Base-by-base conservation (phyloP, 257 asterid species). In the Scutellaria galericulata region DNA sequence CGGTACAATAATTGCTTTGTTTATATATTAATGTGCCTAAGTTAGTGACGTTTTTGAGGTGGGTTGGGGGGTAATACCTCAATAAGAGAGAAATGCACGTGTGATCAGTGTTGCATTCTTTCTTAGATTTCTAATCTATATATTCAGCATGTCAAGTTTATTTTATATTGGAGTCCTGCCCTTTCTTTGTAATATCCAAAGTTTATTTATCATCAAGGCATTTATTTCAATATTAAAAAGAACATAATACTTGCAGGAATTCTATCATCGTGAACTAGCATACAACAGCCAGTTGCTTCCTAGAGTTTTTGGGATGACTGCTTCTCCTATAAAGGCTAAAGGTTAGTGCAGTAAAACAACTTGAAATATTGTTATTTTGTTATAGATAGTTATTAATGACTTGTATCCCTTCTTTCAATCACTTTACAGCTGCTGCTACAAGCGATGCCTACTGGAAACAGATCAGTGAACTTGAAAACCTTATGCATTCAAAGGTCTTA, bases 291-390 rank as follows among this genome's bases (percentile, higher is more conserved):
- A 11, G 41, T 68, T 59, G 61, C 92, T 87, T 80, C 98, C 98
- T 74, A 83, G 92, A 86, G 68, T 93, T 56, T 88, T 93, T 65
- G 97, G 98, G 75, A 93, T 90, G 97, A 93, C 97, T 55, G 98
- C 98, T 66, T 91, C 96, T 54, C 98, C 96, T 42, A 89, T 93
- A 75, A 93, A 93, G 82, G 83, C 96, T 22, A 93, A 93, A 88
- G 93, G 98, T 88, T 59, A 9, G 55, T 27, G 44, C 51, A 62
- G 45, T 66, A 7, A 12, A 48, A 70, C 53, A 42, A 65, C 7
- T 15, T 27, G 12, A 52, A 15, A 47, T 66, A 69, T 41, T 39
- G 51, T 54, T 24, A 50, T 3, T 42, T 7, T 18, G 40, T 46
- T 6, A 14, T 73, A 15, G 31, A 11, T 55, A 11, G 22, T 35